Percentiles rank a stretch among this genome's conserved stretches.
Evolutionary conservation across 768 basidiomycete species (phyloP).

Genomic region (Crucibulum laeve): DNA sequence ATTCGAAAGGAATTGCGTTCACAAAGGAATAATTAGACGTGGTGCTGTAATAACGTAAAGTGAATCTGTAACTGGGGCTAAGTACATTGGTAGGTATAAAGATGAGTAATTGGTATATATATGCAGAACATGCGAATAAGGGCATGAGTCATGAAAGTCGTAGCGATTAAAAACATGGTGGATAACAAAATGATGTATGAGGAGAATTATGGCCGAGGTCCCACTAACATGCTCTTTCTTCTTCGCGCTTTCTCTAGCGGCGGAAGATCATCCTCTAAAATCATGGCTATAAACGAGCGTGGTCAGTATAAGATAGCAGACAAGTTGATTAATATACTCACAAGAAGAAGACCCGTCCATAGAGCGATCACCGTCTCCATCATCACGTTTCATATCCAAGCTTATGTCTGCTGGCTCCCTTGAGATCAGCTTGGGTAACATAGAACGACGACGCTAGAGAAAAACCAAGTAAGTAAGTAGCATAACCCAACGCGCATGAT

Average conservation of each 20-base stretch:
- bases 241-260: constrained; percentile 67
- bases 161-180: background rate
- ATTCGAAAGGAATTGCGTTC: too few relatives aligned
- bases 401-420: constrained; percentile 19
- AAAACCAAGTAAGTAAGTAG: constrained; percentile 1
- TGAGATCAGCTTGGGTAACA: constrained; percentile 60
- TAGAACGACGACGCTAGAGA: constrained; percentile 64
- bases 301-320: constrained; percentile 6
- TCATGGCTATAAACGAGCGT: constrained; percentile 28
- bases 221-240: constrained; percentile 34
- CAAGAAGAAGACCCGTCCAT: constrained; percentile 42
- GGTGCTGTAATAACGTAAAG: too few relatives aligned
- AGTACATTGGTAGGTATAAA: too few relatives aligned
- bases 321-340: constrained; percentile 17
- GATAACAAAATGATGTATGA: background rate
- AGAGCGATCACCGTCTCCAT: constrained; percentile 32
- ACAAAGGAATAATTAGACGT: too few relatives aligned
- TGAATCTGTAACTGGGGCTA: too few relatives aligned
- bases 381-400: constrained; percentile 18
- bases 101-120: too few relatives aligned
- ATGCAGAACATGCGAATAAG: too few relatives aligned
- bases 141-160: constrained; percentile 3
- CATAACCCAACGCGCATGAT: background rate
- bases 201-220: constrained; percentile 19
- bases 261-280: constrained; percentile 50